Conservation (phyloP, 2,329 filamentous ascomycete genomes). For the Hypoxylon sp. region DNA sequence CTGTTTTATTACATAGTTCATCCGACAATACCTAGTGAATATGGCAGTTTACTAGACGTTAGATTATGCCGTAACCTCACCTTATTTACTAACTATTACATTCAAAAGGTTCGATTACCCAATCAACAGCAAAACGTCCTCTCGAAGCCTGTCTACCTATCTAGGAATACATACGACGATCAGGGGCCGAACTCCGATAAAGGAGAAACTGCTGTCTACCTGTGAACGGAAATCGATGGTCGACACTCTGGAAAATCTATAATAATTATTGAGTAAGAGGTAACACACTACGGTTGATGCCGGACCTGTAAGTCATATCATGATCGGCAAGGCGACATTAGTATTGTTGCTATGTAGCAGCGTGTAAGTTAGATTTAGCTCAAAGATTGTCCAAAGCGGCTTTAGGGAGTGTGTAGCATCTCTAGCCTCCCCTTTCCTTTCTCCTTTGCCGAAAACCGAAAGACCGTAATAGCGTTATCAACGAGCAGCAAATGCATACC, state of each 20-base stretch:
- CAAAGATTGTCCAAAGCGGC: too few species aligned
- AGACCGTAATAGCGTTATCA: too few species aligned
- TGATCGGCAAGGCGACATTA: not conserved
- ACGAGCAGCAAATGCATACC: too few species aligned
- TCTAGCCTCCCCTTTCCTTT: too few species aligned
- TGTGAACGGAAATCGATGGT: too few species aligned
- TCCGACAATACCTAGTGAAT: not conserved
- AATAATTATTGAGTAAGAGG: too few species aligned
- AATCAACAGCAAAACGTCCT: not conserved
- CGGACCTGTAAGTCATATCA: not conserved
- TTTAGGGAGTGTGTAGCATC: too few species aligned
- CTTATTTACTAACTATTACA: not conserved
- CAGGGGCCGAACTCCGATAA: not conserved
- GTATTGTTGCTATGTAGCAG: slow-evolving; percentile 6
- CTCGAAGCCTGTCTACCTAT: not conserved
- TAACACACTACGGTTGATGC: not conserved
- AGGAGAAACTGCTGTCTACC: not conserved
- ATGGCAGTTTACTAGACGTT: not conserved
- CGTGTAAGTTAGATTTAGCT: too few species aligned
- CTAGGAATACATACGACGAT: not conserved
- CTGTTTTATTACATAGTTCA: not conserved
- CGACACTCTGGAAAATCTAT: not conserved
- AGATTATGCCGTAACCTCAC: not conserved
- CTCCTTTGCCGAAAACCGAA: too few species aligned
- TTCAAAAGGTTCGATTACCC: not conserved